Evolutionary conservation across 352 stramenopile species (phyloP), one percentile per base, ranked within the genome.

Genomic region (Aphanomyces invadans): DNA sequence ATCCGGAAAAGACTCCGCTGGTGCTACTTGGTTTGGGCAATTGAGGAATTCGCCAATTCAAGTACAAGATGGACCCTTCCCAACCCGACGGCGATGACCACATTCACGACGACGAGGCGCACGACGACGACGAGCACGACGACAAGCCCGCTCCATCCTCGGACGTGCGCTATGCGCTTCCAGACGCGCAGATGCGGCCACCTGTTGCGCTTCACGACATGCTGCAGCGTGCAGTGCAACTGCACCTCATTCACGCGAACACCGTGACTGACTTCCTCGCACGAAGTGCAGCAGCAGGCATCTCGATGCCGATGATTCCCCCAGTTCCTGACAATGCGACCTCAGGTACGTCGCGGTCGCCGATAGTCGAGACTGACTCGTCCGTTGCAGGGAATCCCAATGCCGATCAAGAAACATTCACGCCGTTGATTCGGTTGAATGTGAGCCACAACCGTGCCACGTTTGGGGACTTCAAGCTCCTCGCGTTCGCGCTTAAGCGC

Each of bases 401-500:
- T 42, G 36, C 7, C 49, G 49, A 57, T 26, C 10, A 29, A 4
- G 49, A 57, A 31, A 38, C 42, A 1, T 67, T 59, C 42, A 67
- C 48, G n/a, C 26, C 60, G 42, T 25, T 65, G 1, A 46, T 59
- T n/a, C 60, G 60, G 19, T n/a, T 67, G 5, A 44, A 59, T n/a
- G 46, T 57, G 31, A 67, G 57, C 60, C 60, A 67, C n/a, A 67
- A 59, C 60, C 45, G 60, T 17, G 25, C 48, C 19, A 44, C 32
- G 21, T 67, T 67, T 67, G 60, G 32, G 19, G 60, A 67, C 49
- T 67, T 67, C 21, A 67, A 67, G 36, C 60, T 57, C 17, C 60
- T 67, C 23, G 28, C 60, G 42, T 67, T 44, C 5, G 60, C 60
- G n/a, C 32, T 67, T 7, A 67, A 67, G 49, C 60, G 60, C 11